These are phyloP conservation scores for Ambrosiella beaveri DNA, from an alignment of 2,329 filamentous ascomycete genomes.

Conservation along the genomic window DNA sequence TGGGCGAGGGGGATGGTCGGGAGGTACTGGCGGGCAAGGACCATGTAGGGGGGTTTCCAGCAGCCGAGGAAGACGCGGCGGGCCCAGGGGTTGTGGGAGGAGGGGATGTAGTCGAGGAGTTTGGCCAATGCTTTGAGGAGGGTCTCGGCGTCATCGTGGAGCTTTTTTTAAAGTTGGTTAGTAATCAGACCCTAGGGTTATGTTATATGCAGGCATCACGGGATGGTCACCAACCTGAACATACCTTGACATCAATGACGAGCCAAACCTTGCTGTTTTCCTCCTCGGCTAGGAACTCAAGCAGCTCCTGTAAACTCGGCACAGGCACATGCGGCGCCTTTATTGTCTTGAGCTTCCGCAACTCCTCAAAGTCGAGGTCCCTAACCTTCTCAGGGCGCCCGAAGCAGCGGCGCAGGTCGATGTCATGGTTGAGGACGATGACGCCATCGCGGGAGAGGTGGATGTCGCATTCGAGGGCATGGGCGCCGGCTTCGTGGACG, in stretches of 20 bases:
- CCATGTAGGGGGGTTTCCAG: slow-evolving; percentile 63
- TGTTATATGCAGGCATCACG: not conserved
- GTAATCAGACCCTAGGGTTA: not conserved
- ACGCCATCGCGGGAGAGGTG: slow-evolving; percentile 69
- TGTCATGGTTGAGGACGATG: slow-evolving; percentile 72
- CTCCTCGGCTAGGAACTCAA: slow-evolving; percentile 51
- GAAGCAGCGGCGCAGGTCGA: slow-evolving; percentile 63
- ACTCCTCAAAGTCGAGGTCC: slow-evolving; percentile 60
- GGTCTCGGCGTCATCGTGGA: slow-evolving; percentile 50
- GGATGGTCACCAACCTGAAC: not conserved
- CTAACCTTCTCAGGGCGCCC: slow-evolving; percentile 54
- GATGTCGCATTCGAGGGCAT: slow-evolving; percentile 78
- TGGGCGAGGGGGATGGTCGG: slow-evolving; percentile 47
- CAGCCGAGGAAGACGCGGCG: slow-evolving; percentile 61
- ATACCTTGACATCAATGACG: slow-evolving; percentile 73
- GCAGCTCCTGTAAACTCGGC: slow-evolving; percentile 56
- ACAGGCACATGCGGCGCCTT: slow-evolving; percentile 52
- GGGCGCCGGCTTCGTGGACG: slow-evolving; percentile 47
- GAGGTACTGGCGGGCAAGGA: slow-evolving; percentile 42
- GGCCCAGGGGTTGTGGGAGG: slow-evolving; percentile 43
- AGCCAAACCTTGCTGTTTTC: slow-evolving; percentile 57
- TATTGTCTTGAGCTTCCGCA: slow-evolving; percentile 50
- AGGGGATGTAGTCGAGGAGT: slow-evolving; percentile 38
- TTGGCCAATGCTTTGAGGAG: slow-evolving; percentile 54
- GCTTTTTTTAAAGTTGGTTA: slow-evolving; percentile 22